These are phyloP conservation scores for Candida buenavistaensis DNA, from an alignment of 1,139 yeast species.

Conservation along the genomic window DNA sequence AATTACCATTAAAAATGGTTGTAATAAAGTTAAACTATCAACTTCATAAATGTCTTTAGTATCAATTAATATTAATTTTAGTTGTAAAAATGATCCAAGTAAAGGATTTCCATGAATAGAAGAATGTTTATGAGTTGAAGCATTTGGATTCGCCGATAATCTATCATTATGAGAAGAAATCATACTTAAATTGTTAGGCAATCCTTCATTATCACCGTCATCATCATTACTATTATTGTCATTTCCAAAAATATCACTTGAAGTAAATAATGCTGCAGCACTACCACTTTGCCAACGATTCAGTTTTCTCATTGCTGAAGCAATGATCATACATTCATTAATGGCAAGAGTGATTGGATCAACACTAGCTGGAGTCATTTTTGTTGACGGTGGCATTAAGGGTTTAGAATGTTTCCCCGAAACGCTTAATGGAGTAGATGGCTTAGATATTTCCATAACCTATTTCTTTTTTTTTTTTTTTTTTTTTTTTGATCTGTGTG, in stretches of 20 bases:
- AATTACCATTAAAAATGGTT: conserved; percentile 85
- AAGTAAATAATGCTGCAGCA: conserved; percentile 83
- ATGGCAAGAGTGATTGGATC: conserved; percentile 85
- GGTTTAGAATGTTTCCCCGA: not conserved
- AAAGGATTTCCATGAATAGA: conserved; percentile 54
- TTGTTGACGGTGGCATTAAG: no score
- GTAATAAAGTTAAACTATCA: conserved; percentile 73
- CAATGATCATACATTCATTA: conserved; percentile 83
- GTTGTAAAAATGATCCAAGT: conserved; percentile 76
- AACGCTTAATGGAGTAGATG: conserved; percentile 5
- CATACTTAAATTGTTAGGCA: conserved; percentile 27
- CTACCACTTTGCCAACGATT: conserved; percentile 82
- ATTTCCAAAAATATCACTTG: conserved; percentile 42
- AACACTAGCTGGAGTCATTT: conserved; percentile 34
- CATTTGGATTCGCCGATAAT: conserved; percentile 13
- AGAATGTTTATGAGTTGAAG: conserved; percentile 6
- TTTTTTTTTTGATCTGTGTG: no score
- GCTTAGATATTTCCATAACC: conserved; percentile 5
- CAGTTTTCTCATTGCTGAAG: conserved; percentile 89
- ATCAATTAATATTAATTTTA: conserved; percentile 68
- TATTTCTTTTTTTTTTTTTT: no score
- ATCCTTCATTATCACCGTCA: conserved; percentile 31
- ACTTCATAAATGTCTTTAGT: conserved; percentile 53
- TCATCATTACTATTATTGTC: conserved; percentile 29
- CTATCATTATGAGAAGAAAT: conserved; percentile 17